Base-by-base conservation (phyloP, 176 grass and related monocot genomes). In the Zizania latifolia region DNA sequence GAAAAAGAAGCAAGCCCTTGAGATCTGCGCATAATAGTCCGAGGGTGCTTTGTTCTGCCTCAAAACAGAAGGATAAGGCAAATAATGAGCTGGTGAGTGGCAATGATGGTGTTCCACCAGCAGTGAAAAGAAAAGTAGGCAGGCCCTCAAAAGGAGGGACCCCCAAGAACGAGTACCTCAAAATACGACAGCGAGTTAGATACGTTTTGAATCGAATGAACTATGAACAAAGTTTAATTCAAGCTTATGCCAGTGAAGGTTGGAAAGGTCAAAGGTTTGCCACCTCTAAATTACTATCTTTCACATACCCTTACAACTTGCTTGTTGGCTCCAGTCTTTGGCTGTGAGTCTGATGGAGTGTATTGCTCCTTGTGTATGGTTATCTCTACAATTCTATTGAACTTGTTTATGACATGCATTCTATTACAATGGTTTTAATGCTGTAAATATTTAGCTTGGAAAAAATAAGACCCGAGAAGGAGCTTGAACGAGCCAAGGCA, bases 211-310 rank as follows among this genome's bases (percentile, higher is more conserved):
- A 90, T 40, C 87, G 85, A 78, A 94, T 99, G 81, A 94, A 84
- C 79, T 99, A 88, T 58, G 91, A 99, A 81, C 89, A 94, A 79
- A 99, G 82, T 59, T 87, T 99, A 44, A 92, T 99, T 50, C 86
- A 92, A 78, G 95, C 95, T 68, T 99, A 99, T 82, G 86, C 82
- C 13, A 86, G 80, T 86, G 91, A 92, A 82, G 95, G 95, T 60
- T 99, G 95, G 95, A 99, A 92, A 90, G 95, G 95, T n/a, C 95
- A 90, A 92, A 99, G 83, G 95, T 99, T 72, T 65, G 87, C 78
- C 38, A 56, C 15, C 50, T 58, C 65, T 37, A 63, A 71, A 80
- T 78, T 10, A 32, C 50, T 75, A 34, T 65, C 9, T 76, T 77
- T 78, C 60, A 68, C 34, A 17, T 46, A 39, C 38, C n/a, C n/a